Base-by-base conservation (phyloP, 2,329 filamentous ascomycete genomes). In the Diaporthe citriasiana region DNA sequence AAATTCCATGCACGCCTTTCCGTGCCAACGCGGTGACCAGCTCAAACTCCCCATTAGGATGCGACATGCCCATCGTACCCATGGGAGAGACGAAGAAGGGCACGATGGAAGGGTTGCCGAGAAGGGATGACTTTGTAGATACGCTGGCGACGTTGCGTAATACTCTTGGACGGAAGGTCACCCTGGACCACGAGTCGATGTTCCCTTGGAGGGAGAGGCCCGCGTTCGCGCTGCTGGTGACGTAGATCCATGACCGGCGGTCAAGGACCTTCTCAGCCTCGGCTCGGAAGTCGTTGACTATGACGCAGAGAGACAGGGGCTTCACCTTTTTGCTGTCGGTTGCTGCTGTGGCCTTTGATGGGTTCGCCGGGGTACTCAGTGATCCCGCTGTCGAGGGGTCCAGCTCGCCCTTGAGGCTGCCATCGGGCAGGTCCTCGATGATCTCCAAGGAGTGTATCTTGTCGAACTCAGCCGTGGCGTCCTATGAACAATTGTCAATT, bases 191-290 rank as follows among this genome's bases (percentile, higher is more conserved):
- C 10, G 74, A 73, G 17, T 76, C 76, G 17, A 81, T 72, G 73
- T 83, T 82, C 25, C 45, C 76, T n/a, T 71, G 74, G 42, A 82
- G 66, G n/a, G 81, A 80, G 33, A 78, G 77, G 9, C 79, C 80
- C 13, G 79, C 75, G 76, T 80, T 79, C 33, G 81, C 78, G 5
- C 78, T 80, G 69, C 78, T 80, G 12, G 79, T 78, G 33, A 77
- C 74, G 76, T 81, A 83, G 4, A 79, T 74, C 73, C 77, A 80
- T 25, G 91, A 88, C 1, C 90, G 93, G 68, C 89, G 90, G 65
- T 88, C 88, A 78, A 94, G 93, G 19, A 93, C 82, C 71, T 87
- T 85, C 77, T 89, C 87, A 1, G 81, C 81, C 8, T 78, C 80
- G 6, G 75, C 56, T 35, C 68, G 91, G 91, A 76, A 94, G 87